A percentile compares a stretch with the other conserved stretches of the same genome.
phyloP scores from a whole-genome alignment of 345 rosid genomes.

The Linum usitatissimum region DNA sequence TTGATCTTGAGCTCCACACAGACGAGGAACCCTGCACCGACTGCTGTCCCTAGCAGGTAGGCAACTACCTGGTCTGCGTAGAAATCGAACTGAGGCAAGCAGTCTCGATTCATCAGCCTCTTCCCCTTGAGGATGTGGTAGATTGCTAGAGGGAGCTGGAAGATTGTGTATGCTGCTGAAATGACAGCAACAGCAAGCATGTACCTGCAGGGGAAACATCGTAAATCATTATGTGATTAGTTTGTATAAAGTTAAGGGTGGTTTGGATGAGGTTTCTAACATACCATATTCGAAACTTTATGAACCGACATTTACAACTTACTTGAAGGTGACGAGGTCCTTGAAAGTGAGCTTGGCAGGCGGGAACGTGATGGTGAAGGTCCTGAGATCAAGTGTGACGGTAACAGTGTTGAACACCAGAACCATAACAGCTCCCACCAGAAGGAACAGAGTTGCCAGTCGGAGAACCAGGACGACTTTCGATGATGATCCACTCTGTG shows the following conservation, averaged over 20 bases:
- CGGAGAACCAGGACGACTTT: conserved; percentile 21
- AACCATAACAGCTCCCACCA: conserved; percentile 12
- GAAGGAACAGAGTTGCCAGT: conserved; percentile 13
- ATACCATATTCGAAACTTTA: too few species aligned
- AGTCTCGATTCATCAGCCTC: conserved; percentile 7
- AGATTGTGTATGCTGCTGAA: conserved; percentile 9
- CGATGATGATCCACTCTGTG: background rate
- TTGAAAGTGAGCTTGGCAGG: conserved; percentile 22
- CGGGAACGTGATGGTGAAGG: background rate
- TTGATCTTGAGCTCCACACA: conserved; percentile 10
- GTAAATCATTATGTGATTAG: too few species aligned
- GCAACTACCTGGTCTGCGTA: conserved; percentile 15
- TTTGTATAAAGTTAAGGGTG: too few species aligned
- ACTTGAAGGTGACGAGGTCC: conserved; percentile 25
- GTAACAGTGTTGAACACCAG: conserved; percentile 10
- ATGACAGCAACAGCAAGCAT: conserved; percentile 9
- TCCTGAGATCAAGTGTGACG: background rate
- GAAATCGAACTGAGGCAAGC: conserved; percentile 17
- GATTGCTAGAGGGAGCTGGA: conserved; percentile 13
- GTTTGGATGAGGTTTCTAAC: too few species aligned
- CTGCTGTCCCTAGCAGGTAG: conserved; percentile 12
- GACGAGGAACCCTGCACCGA: conserved; percentile 18
- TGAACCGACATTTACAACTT: too few species aligned
- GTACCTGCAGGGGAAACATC: conserved; percentile 3
- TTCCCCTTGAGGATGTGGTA: conserved; percentile 11